Percentiles rank a stretch among this genome's conserved stretches.
phyloP scores from a whole-genome alignment of 768 basidiomycete species.

The Mycena kentingensis region DNA sequence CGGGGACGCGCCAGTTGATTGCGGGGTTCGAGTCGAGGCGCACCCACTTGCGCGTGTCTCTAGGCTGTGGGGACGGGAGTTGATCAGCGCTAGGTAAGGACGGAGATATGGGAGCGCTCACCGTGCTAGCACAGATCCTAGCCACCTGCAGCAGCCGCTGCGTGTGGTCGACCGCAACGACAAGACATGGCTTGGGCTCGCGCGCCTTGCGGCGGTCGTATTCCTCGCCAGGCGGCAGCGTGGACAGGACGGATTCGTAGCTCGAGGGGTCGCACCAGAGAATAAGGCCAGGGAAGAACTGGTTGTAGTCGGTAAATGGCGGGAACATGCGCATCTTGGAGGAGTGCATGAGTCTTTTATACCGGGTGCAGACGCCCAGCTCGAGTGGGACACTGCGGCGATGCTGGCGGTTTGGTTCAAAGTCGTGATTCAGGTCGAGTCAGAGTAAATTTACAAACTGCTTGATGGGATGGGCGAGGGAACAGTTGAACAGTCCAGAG shows the following conservation, averaged over 20 bases:
- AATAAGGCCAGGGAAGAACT: slow-evolving; percentile 31
- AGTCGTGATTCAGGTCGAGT: too few relatives aligned
- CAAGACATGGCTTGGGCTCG: slow-evolving; percentile 17
- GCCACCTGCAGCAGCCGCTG: slow-evolving; percentile 2
- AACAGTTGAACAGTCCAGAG: too few relatives aligned
- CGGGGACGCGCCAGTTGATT: slow-evolving; percentile 8
- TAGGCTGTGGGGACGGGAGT: slow-evolving; percentile 7
- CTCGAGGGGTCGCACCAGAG: slow-evolving; percentile 20
- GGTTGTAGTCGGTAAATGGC: slow-evolving; percentile 10
- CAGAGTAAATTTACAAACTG: too few relatives aligned
- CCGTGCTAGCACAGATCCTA: slow-evolving; percentile 12
- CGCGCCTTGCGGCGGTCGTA: slow-evolving; percentile 11
- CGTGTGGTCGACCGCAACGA: slow-evolving; percentile 11
- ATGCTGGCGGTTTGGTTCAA: too few relatives aligned
- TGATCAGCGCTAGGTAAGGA: background rate
- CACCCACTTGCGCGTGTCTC: slow-evolving; percentile 14
- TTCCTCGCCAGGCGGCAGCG: background rate
- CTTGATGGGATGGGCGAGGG: too few relatives aligned
- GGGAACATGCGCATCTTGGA: too few relatives aligned
- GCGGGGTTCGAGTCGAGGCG: slow-evolving; percentile 6
- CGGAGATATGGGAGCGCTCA: background rate
- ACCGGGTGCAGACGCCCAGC: too few relatives aligned
- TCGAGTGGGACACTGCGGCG: too few relatives aligned
- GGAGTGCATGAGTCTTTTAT: too few relatives aligned
- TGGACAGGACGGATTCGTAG: slow-evolving; percentile 10